Base-by-base conservation (phyloP, 306 rosid species). In the Biancaea sappan region DNA sequence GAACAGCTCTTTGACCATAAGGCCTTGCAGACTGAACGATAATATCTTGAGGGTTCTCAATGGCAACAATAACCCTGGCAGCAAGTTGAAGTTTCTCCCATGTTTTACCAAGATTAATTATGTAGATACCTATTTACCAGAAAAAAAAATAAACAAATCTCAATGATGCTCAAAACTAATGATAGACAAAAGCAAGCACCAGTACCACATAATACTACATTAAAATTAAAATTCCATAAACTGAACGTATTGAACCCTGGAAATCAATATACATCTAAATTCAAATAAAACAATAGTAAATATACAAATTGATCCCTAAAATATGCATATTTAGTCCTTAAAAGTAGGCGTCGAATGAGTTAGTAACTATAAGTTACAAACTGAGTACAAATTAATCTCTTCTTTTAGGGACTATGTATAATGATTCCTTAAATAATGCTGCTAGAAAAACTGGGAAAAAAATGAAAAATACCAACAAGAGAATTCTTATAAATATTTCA, bases 41-140 rank as follows among this genome's bases (percentile, higher is more conserved):
- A 22, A 84, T 87, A 71, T 91, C 92, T 72, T 91, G 87, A 7
- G 97, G 92, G 65, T 89, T 91, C 76, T 91, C 97, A 52, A 89
- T 87, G 1, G 84, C 87, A 50, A 91, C 94, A 44, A 91, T 91
- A 47, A 91, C 86, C 85, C 97, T 83, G 9, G 97, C 92, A 9
- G 97, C 97, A 53, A 89, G 79, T 37, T 82, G 89, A 22, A 91
- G 91, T 73, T 86, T 88, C 66, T 88, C 90, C 93, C 93, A 85
- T 14, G 96, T 86, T 56, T 85, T 88, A 0, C 97, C 97, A 38
- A 88, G 86, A 71, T 91, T 91, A 62, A 91, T 88, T 0, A 91
- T 88, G 73, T 91, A 88, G n/a, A 91, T 85, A 28, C 94, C 94
- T 91, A 57, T 28, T 11, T 31, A 73, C 37, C 46, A 57, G 5